Base-by-base conservation (phyloP, 352 stramenopile genomes). In the Pythium myriotylum region DNA sequence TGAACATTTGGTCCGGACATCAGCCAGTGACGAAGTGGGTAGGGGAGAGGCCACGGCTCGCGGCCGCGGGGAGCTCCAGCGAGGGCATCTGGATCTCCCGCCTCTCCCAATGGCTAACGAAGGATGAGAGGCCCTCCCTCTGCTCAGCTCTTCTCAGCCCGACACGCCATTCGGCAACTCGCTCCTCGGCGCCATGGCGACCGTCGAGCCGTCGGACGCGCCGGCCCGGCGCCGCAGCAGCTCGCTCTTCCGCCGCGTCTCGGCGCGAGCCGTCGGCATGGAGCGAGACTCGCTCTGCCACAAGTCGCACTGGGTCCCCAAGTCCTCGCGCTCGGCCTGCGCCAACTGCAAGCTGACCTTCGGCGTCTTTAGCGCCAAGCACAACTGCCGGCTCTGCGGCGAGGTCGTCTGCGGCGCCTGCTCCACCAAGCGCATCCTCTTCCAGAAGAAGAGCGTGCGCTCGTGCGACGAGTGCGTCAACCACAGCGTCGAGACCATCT, bases 361-460 rank as follows among this genome's bases (percentile, higher is more conserved):
- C 62, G 64, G 72, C n/a, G 65, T 92, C 13, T 88, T 77, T 60
- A 76, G 62, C 12, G 73, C 70, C 47, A 94, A 92, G 46, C 85
- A 92, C 63, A 77, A 94, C 60, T 94, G 85, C 59, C 81, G 85
- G 1, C 73, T 91, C 14, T 94, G 85, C 47, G 85, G 85, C 22
- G 83, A 92, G 53, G 72, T 94, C 42, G 85, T 92, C 24, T 94
- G 85, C 60, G 71, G 79, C 23, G 51, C 70, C 39, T 94, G 85
- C 71, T 94, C 85, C 29, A 82, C 66, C 54, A 82, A 86, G 59
- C 79, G 83, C 58, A 84, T 94, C 50, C 62, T 87, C 16, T 88
- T 89, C 56, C 72, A 83, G 64, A 81, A 71, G 42, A 92, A 92
- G 60, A 86, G 73, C 27, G 82, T 91, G 24, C 85, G 85, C 35